Percentiles rank a stretch among this genome's conserved stretches.
These are phyloP conservation scores for Sarocladium oryzae DNA, from an alignment of 2,329 filamentous ascomycete genomes.

Conservation along the genomic window DNA sequence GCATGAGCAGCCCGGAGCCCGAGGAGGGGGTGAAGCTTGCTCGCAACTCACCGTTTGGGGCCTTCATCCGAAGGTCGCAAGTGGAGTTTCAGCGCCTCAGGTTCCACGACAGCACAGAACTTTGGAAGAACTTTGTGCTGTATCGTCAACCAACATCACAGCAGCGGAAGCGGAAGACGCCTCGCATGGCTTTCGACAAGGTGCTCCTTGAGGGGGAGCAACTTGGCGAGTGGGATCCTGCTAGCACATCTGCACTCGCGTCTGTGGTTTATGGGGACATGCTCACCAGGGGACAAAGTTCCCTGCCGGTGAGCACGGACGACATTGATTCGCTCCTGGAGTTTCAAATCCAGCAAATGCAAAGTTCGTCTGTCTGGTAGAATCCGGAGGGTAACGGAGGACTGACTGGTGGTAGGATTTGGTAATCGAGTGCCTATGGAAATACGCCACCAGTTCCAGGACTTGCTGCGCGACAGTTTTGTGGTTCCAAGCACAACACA, in stretches of 20 bases:
- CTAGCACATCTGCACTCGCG: conserved; percentile 38
- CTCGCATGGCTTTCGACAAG: conserved; percentile 50
- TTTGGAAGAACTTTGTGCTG: conserved; percentile 78
- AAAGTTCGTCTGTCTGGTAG: conserved; percentile 57
- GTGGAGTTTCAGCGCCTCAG: conserved; percentile 75
- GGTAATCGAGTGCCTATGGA: conserved; percentile 72
- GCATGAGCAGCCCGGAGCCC: conserved; percentile 35
- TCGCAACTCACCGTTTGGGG: conserved; percentile 71
- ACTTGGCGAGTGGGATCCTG: conserved; percentile 39
- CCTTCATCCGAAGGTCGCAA: conserved; percentile 68
- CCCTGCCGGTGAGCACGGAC: conserved; percentile 59
- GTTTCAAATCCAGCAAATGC: conserved; percentile 82
- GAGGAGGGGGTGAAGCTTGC: conserved; percentile 56
- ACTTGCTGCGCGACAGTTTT: conserved; percentile 59
- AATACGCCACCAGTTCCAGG: conserved; percentile 64
- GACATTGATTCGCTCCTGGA: conserved; percentile 77
- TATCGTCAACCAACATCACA: conserved; percentile 72
- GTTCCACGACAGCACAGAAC: conserved; percentile 68
- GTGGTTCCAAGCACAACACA: conserved; percentile 68
- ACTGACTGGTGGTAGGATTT: conserved; percentile 43
- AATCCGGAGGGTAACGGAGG: not conserved
- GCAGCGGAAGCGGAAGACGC: conserved; percentile 57
- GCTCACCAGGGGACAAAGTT: conserved; percentile 34
- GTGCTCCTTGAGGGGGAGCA: conserved; percentile 44
- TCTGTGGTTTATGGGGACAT: conserved; percentile 47